phyloP scores from a whole-genome alignment of 805 yeast species.

The Ogataea methanolica region DNA sequence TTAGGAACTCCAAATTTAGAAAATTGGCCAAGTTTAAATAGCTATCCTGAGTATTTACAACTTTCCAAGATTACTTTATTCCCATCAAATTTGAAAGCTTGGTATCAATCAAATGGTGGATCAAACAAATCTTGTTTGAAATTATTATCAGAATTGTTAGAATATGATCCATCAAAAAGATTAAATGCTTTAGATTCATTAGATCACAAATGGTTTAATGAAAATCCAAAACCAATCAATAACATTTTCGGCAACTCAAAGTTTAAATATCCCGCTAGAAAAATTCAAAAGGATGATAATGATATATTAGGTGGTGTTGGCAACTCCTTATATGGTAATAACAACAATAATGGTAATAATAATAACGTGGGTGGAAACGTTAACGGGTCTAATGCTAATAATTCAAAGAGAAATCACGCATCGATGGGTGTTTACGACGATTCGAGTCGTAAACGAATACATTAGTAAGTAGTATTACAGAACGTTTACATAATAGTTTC shows the following conservation, averaged over 20 bases:
- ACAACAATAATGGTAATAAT: constrained; percentile 1
- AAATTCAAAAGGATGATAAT: constrained; percentile 83
- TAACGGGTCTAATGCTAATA: neutral
- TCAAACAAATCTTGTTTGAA: constrained; percentile 63
- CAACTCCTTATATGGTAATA: constrained; percentile 19
- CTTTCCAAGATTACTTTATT: constrained; percentile 56
- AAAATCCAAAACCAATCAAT: constrained; percentile 58
- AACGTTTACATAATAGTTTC: neutral
- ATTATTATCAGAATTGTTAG: constrained; percentile 58
- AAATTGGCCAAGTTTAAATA: constrained; percentile 74
- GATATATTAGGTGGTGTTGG: constrained; percentile 48
- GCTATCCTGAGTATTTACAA: constrained; percentile 79
- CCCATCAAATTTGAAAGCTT: constrained; percentile 67
- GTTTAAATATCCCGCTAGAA: constrained; percentile 76
- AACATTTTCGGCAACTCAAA: constrained; percentile 78
- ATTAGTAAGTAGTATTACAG: neutral
- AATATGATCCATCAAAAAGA: constrained; percentile 78
- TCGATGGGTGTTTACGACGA: neutral
- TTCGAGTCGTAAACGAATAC: neutral
- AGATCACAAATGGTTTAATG: constrained; percentile 74
- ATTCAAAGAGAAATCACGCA: neutral
- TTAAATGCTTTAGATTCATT: constrained; percentile 76
- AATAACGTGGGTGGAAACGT: neutral
- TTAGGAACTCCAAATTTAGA: constrained; percentile 79
- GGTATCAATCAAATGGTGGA: constrained; percentile 86